phyloP scores from a whole-genome alignment of 1,284 basidiomycete genomes.

The Inonotus hispidus region DNA sequence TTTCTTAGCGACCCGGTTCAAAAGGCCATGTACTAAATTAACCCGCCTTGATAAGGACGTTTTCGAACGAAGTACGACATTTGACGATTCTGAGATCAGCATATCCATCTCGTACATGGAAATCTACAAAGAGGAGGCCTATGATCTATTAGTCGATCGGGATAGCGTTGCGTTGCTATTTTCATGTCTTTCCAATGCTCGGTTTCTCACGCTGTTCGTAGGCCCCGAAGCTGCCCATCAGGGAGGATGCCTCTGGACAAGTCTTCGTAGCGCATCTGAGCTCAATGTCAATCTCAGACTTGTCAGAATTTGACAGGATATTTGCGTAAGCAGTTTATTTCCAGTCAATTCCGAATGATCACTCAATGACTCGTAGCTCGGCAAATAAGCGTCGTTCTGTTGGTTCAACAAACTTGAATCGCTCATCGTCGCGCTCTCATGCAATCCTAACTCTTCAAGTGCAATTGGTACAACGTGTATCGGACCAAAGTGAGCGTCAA shows the following conservation, averaged over 20 bases:
- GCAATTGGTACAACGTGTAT: slow-evolving; percentile 41
- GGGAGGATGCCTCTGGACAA: slow-evolving; percentile 66
- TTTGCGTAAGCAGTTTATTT: slow-evolving; percentile 49
- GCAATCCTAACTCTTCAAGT: slow-evolving; percentile 72
- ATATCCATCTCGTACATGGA: slow-evolving; percentile 75
- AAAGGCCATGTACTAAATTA: background rate
- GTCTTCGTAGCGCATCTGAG: slow-evolving; percentile 77
- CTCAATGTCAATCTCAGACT: slow-evolving; percentile 41
- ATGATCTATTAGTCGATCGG: slow-evolving; percentile 68
- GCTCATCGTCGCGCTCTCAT: slow-evolving; percentile 76
- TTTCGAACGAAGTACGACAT: slow-evolving; percentile 21
- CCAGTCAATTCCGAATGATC: background rate
- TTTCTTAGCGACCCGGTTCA: background rate
- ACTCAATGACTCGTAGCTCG: slow-evolving; percentile 32
- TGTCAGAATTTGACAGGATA: slow-evolving; percentile 56
- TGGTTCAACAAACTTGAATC: slow-evolving; percentile 77
- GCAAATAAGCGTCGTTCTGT: slow-evolving; percentile 74
- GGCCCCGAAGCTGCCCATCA: slow-evolving; percentile 75
- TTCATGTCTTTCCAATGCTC: background rate
- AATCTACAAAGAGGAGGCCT: slow-evolving; percentile 83
- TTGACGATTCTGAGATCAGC: slow-evolving; percentile 31
- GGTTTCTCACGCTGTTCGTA: slow-evolving; percentile 25
- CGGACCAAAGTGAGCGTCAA: slow-evolving; percentile 42
- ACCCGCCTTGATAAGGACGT: slow-evolving; percentile 23
- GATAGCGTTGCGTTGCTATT: slow-evolving; percentile 46